Conservation (phyloP, 2,329 filamentous ascomycete genomes). For the Cytospora leucostoma region DNA sequence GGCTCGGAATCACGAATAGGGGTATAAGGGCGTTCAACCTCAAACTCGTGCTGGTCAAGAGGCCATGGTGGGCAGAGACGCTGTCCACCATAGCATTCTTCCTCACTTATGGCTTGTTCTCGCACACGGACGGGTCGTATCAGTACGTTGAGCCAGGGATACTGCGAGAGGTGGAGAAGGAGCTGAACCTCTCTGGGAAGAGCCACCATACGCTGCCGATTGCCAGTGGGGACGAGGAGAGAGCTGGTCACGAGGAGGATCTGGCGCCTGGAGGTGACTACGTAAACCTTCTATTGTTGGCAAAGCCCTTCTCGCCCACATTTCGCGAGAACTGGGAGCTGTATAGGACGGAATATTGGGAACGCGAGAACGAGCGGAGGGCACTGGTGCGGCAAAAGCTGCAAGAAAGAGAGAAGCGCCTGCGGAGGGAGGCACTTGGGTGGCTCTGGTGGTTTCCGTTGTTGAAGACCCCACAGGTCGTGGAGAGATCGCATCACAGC, state of each 20-base stretch:
- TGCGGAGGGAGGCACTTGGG: conserved; percentile 67
- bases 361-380: conserved; percentile 89
- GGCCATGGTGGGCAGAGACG: conserved; percentile 78
- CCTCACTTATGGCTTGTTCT: conserved; percentile 73
- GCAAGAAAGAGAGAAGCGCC: conserved; percentile 65
- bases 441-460: conserved; percentile 89
- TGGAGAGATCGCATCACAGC: conserved; percentile 38
- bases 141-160: conserved; percentile 71
- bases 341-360: conserved; percentile 94
- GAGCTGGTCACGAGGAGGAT: conserved; percentile 80
- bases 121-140: conserved; percentile 69
- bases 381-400: conserved; percentile 71
- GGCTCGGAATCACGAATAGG: conserved; percentile 86
- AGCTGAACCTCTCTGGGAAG: conserved; percentile 50
- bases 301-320: conserved; percentile 91
- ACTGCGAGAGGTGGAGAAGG: conserved; percentile 61
- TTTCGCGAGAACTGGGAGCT: conserved; percentile 98
- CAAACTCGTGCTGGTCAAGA: conserved; percentile 87
- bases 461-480: conserved; percentile 45
- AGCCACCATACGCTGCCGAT: conserved; percentile 44
- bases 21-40: conserved; percentile 91
- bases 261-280: conserved; percentile 87
- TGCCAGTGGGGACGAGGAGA: conserved; percentile 56
- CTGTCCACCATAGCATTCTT: conserved; percentile 74
- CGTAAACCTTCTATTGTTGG: conserved; percentile 84